Base-by-base conservation (phyloP, 768 basidiomycete genomes). In the Lactarius sanguifluus region DNA sequence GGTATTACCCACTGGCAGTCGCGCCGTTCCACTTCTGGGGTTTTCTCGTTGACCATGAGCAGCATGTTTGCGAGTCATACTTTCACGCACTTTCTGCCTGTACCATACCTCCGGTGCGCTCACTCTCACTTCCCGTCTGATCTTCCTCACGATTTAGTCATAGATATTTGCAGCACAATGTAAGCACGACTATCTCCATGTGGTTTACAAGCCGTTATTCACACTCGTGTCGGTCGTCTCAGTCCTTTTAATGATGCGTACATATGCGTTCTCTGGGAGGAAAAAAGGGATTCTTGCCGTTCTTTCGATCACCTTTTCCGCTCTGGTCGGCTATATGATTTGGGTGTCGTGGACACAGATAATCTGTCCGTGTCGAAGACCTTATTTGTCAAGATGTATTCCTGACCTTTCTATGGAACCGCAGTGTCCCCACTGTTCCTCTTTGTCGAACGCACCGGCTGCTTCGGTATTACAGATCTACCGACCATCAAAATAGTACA, bases 221-320 rank as follows among this genome's bases (percentile, higher is more conserved):
- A 68, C 43, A 1, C 34, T 23, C 45, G 16, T 38, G 38, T 13
- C 6, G 25, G 56, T 23, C 38, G 47, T 32, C 12, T 50, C 28
- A 69, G 69, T 68, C 28, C 62, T 69, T 32, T 50, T 69, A 8
- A 64, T 69, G 69, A 18, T 69, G 50, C 69, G 69, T 45, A 59
- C 69, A 23, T 69, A 69, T 30, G 66, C 66, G 4, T 69, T 69
- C 43, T 32, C 69, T 25, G 69, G 66, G 15, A 62, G 59, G 50
- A 52, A 6, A 25, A 59, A 23, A 10, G 5, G 3, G 1, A 1
- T 68, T 57, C 66, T 69, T 9, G 38, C 43, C 59, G 3, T 43
- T 43, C 69, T 69, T 13, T 61, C 25, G 1, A 20, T 12, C 23
- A 23, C 10, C 15, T 63, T 69, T 18, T 36, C 36, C 10, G 28